Evolutionary conservation across 2,329 filamentous ascomycete species (phyloP), one percentile per base, ranked within the genome.

Genomic region (Colletotrichum viniferum): DNA sequence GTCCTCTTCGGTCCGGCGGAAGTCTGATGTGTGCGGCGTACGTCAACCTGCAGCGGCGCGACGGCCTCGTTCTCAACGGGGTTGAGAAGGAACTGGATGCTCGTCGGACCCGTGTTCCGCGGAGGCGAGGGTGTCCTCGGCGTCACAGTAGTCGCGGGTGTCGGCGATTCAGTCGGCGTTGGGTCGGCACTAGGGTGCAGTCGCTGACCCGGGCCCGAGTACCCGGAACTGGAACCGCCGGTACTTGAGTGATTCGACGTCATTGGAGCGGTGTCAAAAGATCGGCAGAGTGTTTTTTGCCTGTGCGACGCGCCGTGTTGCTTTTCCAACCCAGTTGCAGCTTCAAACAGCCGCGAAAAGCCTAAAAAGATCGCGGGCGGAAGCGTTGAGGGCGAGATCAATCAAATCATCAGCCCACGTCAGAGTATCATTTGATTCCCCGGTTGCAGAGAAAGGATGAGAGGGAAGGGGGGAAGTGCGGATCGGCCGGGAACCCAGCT

Each of bases 11-110:
- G n/a, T 28, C 60, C 7, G 26, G 7, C 18, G 14, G 28, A 21
- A 36, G n/a, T 14, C 8, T 28, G 60, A 24, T 24, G 4, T 60
- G 26, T 26, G n/a, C 28, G 24, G n/a, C 78, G 76, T 69, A 79
- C 80, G 61, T 81, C 80, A 48, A 81, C 78, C 28, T 80, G 79
- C 13, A 81, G 73, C 13, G 80, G 80, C 24, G 74, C 77, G 34
- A 79, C 77, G 43, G 76, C 66, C n/a, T 76, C 76, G 30, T 78
- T 70, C 10, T 73, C 69, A 24, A 75, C 74, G 28, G 79, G 79
- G 30, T 78, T 71, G 12, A 78, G 67, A n/a, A 69, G 38, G 28
- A 68, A 52, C 28, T 77, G 72, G 13, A 67, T 62, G 9, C 68
- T 71, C 30, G 72, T 71, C 68, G 62, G 61, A 2, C 34, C 61